Evolutionary conservation across 306 rosid genomes (phyloP), one percentile per base, ranked within the genome.

Genomic region (Acacia acuminata): DNA sequence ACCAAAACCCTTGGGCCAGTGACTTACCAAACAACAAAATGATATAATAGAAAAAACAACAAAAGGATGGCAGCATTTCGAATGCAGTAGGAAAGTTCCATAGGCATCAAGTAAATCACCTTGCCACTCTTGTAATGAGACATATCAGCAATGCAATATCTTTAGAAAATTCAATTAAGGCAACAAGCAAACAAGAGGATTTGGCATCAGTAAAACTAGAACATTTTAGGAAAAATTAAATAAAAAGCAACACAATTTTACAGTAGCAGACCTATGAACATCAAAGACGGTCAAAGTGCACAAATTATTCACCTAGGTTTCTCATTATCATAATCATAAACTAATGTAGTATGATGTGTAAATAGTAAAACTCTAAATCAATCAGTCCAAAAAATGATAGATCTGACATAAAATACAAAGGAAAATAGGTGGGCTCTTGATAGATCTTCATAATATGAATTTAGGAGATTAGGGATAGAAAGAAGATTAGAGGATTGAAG

Each of bases 141-240:
- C 98, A 96, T 96, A 86, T 96, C 98, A 51, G 99, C 98, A 82
- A 96, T 80, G 88, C 99, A 92, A 86, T 96, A 96, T 93, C 99
- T 95, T 85, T 79, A 82, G 80, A 70, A 75, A 71, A 84, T 53
- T 88, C 40, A 24, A 71, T 71, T 83, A 96, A 90, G 98, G 96
- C 22, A 84, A 87, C 84, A 77, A 82, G 75, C 68, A 69, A 83
- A 83, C 67, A 38, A 50, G 64, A 47, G 34, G 40, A 76, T 77
- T 77, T 22, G 45, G 70, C 42, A 81, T 47, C 78, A 48, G 48
- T 34, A 43, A 77, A 71, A 81, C 22, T 55, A 75, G 34, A 7
- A 17, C 14, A 25, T 25, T 36, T 16, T 66, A 66, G 53, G 16
- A 12, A 58, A 77, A 55, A 50, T 38, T 16, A 55, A 58, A 67